phyloP scores from a whole-genome alignment of 805 yeast species.

The Nakazawaea peltata region DNA sequence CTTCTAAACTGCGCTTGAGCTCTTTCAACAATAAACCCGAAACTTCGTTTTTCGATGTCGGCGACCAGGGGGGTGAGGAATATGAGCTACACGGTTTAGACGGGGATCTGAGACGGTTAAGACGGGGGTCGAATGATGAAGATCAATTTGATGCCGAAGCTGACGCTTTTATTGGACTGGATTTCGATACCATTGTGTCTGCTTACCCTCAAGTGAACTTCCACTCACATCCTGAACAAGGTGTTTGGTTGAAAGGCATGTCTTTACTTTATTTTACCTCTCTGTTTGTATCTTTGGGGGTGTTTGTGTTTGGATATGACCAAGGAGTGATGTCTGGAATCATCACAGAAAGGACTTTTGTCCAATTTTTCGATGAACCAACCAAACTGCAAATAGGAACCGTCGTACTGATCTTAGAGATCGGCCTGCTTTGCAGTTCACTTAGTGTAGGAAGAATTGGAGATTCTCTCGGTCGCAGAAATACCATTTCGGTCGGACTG shows the following conservation, averaged over 20 bases:
- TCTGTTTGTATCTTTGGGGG: slow-evolving; percentile 53
- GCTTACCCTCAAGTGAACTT: too few species aligned
- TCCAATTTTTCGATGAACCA: slow-evolving; percentile 64
- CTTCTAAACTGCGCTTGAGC: background rate
- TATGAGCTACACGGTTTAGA: too few species aligned
- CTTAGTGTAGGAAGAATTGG: slow-evolving; percentile 67
- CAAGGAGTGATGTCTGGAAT: slow-evolving; percentile 91
- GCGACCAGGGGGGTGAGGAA: background rate
- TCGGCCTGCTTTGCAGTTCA: slow-evolving; percentile 79
- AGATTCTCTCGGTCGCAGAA: slow-evolving; percentile 70
- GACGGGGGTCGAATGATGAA: background rate
- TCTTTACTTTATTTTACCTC: slow-evolving; percentile 32
- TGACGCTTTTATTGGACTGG: too few species aligned
- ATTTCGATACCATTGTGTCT: background rate
- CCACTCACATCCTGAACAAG: too few species aligned
- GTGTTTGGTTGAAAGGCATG: slow-evolving; percentile 15
- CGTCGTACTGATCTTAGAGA: slow-evolving; percentile 80
- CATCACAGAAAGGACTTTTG: slow-evolving; percentile 65
- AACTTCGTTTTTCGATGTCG: background rate
- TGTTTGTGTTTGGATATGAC: slow-evolving; percentile 71
- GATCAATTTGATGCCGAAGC: too few species aligned
- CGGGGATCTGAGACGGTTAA: background rate
- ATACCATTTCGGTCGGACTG: slow-evolving; percentile 72
- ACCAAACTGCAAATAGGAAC: slow-evolving; percentile 70
- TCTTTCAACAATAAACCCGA: background rate